These are phyloP conservation scores for Hippophae gyantsensis DNA, from an alignment of 306 rosid species.

Conservation along the genomic window DNA sequence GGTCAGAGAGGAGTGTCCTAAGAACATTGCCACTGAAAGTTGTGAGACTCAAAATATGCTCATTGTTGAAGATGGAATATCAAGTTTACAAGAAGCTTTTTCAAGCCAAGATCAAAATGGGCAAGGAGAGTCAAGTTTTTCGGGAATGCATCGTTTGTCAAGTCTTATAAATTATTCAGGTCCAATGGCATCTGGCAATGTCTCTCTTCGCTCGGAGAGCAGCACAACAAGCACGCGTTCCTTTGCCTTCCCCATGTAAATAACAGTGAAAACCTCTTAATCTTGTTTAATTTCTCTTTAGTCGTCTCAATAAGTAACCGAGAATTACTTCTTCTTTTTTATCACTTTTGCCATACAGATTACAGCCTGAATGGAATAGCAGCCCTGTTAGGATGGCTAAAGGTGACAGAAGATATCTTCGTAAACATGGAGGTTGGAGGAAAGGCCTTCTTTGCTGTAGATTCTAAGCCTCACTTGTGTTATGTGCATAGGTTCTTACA, in stretches of 20 bases:
- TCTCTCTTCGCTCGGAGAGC: conserved; percentile 90
- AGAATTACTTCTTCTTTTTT: conserved; percentile 2
- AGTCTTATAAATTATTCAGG: conserved; percentile 50
- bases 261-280: neutral
- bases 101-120: conserved; percentile 24
- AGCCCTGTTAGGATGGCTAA: conserved; percentile 89
- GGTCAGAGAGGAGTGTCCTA: conserved; percentile 29
- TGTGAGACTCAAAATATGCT: conserved; percentile 12
- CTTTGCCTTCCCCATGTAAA: conserved; percentile 84
- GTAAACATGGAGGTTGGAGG: conserved; percentile 59
- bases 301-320: neutral
- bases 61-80: conserved; percentile 15
- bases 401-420: conserved; percentile 39
- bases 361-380: conserved; percentile 72
- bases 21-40: conserved; percentile 15
- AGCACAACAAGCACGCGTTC: conserved; percentile 94
- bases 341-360: conserved; percentile 36
- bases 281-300: neutral
- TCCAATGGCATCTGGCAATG: conserved; percentile 63
- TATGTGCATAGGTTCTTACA: conserved; percentile 1
- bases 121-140: conserved; percentile 48
- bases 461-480: conserved; percentile 40
- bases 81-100: conserved; percentile 12
- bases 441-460: conserved; percentile 74
- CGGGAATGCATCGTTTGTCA: conserved; percentile 33